phyloP scores from a whole-genome alignment of 1,284 basidiomycete genomes.

The Cryptococcus sp. region DNA sequence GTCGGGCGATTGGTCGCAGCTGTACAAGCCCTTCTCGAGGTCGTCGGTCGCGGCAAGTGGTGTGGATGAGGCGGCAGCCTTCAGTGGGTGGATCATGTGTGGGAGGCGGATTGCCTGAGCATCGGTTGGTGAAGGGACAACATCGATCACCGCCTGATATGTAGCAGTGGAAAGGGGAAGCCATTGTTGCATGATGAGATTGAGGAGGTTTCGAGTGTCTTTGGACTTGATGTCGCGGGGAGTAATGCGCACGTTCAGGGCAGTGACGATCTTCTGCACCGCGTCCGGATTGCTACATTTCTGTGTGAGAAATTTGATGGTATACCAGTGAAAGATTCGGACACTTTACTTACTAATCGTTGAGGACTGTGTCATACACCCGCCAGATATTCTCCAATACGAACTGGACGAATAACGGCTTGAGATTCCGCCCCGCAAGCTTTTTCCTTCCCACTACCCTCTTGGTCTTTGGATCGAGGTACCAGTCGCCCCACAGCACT shows the following conservation, averaged over 20 bases:
- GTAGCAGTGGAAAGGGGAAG: conserved; percentile 89
- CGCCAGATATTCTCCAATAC: conserved; percentile 97
- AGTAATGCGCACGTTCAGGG: conserved; percentile 79
- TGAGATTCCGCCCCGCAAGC: conserved; percentile 76
- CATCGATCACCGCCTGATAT: conserved; percentile 88
- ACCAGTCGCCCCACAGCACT: conserved; percentile 97
- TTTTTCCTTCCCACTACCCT: conserved; percentile 89
- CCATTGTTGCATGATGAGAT: conserved; percentile 92
- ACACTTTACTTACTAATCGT: conserved; percentile 78
- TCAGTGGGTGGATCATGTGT: conserved; percentile 87
- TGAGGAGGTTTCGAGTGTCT: conserved; percentile 80
- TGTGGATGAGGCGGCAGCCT: conserved; percentile 42
- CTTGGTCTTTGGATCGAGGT: conserved; percentile 95
- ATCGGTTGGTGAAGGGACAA: conserved; percentile 80
- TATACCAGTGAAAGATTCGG: neutral
- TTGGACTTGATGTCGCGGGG: conserved; percentile 91
- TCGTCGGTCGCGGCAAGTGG: conserved; percentile 66
- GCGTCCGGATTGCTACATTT: conserved; percentile 76
- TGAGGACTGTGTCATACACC: conserved; percentile 83
- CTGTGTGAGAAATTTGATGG: neutral
- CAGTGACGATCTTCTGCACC: conserved; percentile 81
- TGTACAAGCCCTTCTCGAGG: conserved; percentile 79
- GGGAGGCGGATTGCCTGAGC: conserved; percentile 86
- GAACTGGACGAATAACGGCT: conserved; percentile 98
- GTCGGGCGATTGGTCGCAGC: conserved; percentile 64